A percentile compares a stretch with the other conserved stretches of the same genome.
These are phyloP conservation scores for Cladophialophora yegresii DNA, from an alignment of 2,329 filamentous ascomycete species.

Conservation along the genomic window DNA sequence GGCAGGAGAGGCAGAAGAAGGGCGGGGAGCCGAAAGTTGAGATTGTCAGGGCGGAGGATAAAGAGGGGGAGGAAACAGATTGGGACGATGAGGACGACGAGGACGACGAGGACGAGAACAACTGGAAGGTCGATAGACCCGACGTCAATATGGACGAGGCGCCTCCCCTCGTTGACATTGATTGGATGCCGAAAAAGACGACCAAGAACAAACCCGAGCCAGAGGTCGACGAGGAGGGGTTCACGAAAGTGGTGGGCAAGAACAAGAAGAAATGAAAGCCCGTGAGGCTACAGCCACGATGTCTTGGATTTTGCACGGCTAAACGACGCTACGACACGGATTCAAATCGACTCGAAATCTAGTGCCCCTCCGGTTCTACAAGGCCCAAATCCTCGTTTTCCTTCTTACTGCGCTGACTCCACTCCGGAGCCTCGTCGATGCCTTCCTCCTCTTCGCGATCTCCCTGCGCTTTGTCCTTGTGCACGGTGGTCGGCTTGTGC, in stretches of 20 bases:
- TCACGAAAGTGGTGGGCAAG: slow-evolving; percentile 72
- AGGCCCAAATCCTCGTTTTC: slow-evolving; percentile 60
- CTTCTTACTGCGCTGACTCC: slow-evolving; percentile 59
- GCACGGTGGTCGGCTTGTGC: slow-evolving; percentile 61
- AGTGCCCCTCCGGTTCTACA: slow-evolving; percentile 46
- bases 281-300: not conserved
- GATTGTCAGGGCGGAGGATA: slow-evolving; percentile 34
- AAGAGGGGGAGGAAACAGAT: slow-evolving; percentile 61
- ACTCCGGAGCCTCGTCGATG: slow-evolving; percentile 62
- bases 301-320: not conserved
- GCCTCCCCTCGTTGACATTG: slow-evolving; percentile 56
- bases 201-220: slow-evolving; percentile 54
- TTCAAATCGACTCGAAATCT: slow-evolving; percentile 1
- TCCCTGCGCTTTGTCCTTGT: slow-evolving; percentile 64
- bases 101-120: slow-evolving; percentile 58
- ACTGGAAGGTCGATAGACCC: slow-evolving; percentile 56
- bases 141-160: slow-evolving; percentile 67
- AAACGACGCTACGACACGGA: not conserved
- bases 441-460: slow-evolving; percentile 64
- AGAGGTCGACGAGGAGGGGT: slow-evolving; percentile 78
- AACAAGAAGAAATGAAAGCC: slow-evolving; percentile 54
- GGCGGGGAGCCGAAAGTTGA: slow-evolving; percentile 40
- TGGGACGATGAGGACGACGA: slow-evolving; percentile 57
- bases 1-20: slow-evolving; percentile 46
- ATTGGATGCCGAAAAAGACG: slow-evolving; percentile 60